A percentile compares a stretch with the other conserved stretches of the same genome.
phyloP scores from a whole-genome alignment of 768 basidiomycete genomes.

The Panellus pusillus region DNA sequence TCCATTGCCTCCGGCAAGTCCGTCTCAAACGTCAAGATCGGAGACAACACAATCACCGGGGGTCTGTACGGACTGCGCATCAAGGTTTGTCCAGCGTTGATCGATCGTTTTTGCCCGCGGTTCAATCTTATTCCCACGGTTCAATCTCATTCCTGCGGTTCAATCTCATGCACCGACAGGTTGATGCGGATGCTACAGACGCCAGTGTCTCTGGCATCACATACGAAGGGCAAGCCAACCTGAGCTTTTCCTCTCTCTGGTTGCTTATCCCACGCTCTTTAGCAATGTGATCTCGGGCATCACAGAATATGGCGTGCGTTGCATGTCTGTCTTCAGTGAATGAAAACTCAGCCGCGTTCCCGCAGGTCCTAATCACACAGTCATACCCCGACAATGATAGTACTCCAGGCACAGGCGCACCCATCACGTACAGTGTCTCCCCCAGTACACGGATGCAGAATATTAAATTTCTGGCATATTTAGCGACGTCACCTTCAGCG shows the following conservation, averaged over 20 bases:
- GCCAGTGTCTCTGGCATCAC: conserved; percentile 4
- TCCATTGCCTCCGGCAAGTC: conserved; percentile 36
- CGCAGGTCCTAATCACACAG: conserved; percentile 42
- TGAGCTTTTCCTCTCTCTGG: not conserved
- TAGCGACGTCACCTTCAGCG: conserved; percentile 36
- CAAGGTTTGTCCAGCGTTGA: conserved; percentile 7
- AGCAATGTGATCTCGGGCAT: conserved; percentile 13
- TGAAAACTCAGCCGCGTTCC: conserved; percentile 16
- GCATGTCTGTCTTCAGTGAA: not conserved
- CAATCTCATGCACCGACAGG: not conserved
- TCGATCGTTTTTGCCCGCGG: not conserved
- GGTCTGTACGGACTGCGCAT: conserved; percentile 21
- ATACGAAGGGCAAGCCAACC: not conserved
- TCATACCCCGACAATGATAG: conserved; percentile 45
- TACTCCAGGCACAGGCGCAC: conserved; percentile 44
- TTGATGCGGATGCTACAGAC: conserved; percentile 3
- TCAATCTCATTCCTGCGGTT: not conserved
- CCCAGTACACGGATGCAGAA: conserved; percentile 6
- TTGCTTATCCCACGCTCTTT: not conserved
- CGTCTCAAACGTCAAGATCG: conserved; percentile 38
- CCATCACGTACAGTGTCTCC: conserved; percentile 26
- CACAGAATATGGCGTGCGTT: conserved; percentile 26
- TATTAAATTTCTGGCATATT: too few species aligned
- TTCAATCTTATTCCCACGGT: not conserved
- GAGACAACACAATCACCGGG: conserved; percentile 39